These are phyloP conservation scores for Oxyria digyna DNA, from an alignment of 148 eudicot genomes.

Conservation along the genomic window DNA sequence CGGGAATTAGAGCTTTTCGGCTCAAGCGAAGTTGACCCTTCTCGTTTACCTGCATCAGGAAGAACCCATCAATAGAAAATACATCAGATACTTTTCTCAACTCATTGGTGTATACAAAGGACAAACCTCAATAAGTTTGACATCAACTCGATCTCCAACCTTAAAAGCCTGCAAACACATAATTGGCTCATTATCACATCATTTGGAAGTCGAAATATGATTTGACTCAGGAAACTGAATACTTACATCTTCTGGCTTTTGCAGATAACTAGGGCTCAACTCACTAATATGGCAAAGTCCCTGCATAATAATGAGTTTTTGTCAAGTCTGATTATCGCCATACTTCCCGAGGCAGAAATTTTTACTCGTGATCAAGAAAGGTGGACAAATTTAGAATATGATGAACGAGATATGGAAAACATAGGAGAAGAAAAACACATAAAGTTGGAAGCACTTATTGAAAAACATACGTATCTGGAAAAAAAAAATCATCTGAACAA, in stretches of 20 bases:
- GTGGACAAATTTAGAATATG: not conserved
- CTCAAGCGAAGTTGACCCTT: constrained; percentile 97
- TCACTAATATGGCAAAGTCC: constrained; percentile 99
- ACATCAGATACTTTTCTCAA: not conserved
- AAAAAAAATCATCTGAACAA: too few species aligned
- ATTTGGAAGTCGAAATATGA: not conserved
- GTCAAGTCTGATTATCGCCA: not conserved
- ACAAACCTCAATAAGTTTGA: constrained; percentile 89
- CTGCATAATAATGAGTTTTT: constrained; percentile 28
- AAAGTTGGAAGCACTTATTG: not conserved
- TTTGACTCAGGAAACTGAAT: not conserved
- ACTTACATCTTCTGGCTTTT: constrained; percentile 92
- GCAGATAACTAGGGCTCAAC: constrained; percentile 67
- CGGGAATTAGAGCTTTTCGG: constrained; percentile 78
- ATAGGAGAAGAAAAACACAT: not conserved
- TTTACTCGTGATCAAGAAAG: not conserved
- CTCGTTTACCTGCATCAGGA: constrained; percentile 58
- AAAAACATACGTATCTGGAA: not conserved
- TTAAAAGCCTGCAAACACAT: constrained; percentile 54
- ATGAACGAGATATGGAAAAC: not conserved
- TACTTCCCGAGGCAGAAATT: not conserved
- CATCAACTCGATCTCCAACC: constrained; percentile 87
- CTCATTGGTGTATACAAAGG: too few species aligned
- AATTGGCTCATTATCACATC: not conserved
- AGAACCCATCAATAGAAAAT: not conserved